These are phyloP conservation scores for Exophiala dermatitidis DNA, from an alignment of 2,329 filamentous ascomycete species.

Conservation along the genomic window DNA sequence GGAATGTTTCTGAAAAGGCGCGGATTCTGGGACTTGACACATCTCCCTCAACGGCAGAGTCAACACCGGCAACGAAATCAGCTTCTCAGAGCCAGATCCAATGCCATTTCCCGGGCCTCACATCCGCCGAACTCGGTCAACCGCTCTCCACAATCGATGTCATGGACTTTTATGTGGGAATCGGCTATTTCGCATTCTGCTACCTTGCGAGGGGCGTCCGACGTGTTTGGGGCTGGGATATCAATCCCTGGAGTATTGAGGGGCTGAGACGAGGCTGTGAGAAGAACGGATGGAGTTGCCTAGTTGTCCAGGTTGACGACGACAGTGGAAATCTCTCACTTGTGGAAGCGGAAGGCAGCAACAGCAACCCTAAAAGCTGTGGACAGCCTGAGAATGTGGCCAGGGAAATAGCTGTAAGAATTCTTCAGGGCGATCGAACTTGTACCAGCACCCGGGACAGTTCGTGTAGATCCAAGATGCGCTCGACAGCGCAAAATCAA, in stretches of 20 bases:
- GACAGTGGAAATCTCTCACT: constrained; percentile 26
- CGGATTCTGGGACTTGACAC: constrained; percentile 51
- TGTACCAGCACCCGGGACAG: background rate
- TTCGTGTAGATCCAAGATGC: background rate
- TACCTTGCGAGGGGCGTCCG: constrained; percentile 64
- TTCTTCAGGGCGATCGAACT: constrained; percentile 21
- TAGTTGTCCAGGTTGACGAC: constrained; percentile 44
- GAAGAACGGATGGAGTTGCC: constrained; percentile 59
- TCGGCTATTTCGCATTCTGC: constrained; percentile 87
- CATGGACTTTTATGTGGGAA: constrained; percentile 83
- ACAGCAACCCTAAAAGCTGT: background rate
- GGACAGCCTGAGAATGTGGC: background rate
- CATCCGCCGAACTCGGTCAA: constrained; percentile 27
- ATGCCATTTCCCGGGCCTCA: constrained; percentile 17
- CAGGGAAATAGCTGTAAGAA: constrained; percentile 2
- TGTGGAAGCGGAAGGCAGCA: background rate
- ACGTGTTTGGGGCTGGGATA: constrained; percentile 75
- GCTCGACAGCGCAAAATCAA: constrained; percentile 18
- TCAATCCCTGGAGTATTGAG: constrained; percentile 84
- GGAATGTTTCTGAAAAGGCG: constrained; percentile 84
- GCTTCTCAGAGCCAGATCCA: background rate
- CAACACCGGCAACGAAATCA: background rate
- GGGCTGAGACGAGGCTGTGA: constrained; percentile 68
- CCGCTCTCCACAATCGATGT: constrained; percentile 32
- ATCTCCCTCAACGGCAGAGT: background rate